phyloP scores from a whole-genome alignment of 495 filamentous ascomycete species.

The Penicillium nucicola region DNA sequence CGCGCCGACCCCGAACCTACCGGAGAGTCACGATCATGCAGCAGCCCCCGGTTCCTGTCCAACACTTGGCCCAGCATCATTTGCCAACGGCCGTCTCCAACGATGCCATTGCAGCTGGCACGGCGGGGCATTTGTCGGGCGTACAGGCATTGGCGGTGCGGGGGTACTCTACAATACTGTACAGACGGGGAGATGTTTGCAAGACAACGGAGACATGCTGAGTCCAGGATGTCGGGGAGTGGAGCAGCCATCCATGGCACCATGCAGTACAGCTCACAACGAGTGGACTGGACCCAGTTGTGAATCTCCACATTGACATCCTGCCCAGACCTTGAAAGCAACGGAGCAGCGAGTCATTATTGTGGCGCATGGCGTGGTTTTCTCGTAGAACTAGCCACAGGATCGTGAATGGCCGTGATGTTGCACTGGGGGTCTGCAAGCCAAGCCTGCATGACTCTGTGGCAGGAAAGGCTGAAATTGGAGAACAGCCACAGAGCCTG shows the following conservation, averaged over 20 bases:
- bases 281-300: background rate
- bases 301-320: background rate
- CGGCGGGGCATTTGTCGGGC: background rate
- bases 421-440: slow-evolving; percentile 13
- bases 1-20: background rate
- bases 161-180: slow-evolving; percentile 2
- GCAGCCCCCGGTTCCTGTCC: slow-evolving; percentile 11
- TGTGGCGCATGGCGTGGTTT: slow-evolving; percentile 16
- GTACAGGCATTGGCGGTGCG: slow-evolving; percentile 5
- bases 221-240: background rate
- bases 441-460: slow-evolving; percentile 12
- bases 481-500: background rate
- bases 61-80: slow-evolving; percentile 18
- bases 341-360: slow-evolving; percentile 1
- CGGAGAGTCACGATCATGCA: slow-evolving; percentile 1
- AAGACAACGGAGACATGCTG: background rate
- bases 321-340: background rate
- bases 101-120: slow-evolving; percentile 10
- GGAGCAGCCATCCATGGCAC: background rate
- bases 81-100: slow-evolving; percentile 6
- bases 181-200: background rate
- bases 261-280: background rate
- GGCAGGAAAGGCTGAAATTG: background rate
- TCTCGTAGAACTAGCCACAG: slow-evolving; percentile 17
- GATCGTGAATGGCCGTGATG: slow-evolving; percentile 3